Percentiles rank a stretch among this genome's conserved stretches.
Evolutionary conservation across 768 basidiomycete genomes (phyloP).

Genomic region (Lactifluus hygrophoroides): DNA sequence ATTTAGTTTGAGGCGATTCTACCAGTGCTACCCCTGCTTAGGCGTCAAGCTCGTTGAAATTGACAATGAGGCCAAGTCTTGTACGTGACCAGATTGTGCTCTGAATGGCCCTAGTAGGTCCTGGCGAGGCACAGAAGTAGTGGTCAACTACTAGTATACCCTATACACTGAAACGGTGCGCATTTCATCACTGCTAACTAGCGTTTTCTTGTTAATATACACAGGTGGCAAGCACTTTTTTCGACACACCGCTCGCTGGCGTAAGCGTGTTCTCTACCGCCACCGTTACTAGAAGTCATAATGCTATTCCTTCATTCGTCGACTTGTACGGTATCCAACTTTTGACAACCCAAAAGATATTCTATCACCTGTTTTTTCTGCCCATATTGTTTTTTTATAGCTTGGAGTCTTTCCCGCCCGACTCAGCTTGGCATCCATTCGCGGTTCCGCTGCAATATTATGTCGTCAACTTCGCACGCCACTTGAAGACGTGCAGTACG

Average conservation of each 20-base stretch:
- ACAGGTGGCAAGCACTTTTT: constrained; percentile 53
- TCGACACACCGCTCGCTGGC: constrained; percentile 48
- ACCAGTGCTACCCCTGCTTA: too few species aligned
- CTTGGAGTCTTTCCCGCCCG: too few species aligned
- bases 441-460: constrained; percentile 36
- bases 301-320: constrained; percentile 29
- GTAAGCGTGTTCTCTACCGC: constrained; percentile 26
- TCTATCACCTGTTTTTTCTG: constrained; percentile 20
- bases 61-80: constrained; percentile 33
- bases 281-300: not conserved
- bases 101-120: too few species aligned
- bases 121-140: too few species aligned
- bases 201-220: not conserved
- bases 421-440: constrained; percentile 64
- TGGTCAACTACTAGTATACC: too few species aligned
- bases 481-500: constrained; percentile 55
- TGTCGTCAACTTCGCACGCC: constrained; percentile 47
- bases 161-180: constrained; percentile 52
- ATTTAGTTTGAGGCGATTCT: not conserved
- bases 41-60: too few species aligned
- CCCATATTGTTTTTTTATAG: too few species aligned
- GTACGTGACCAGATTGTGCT: constrained; percentile 34
- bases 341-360: constrained; percentile 59
- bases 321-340: constrained; percentile 62
- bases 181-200: not conserved